Evolutionary conservation across 1,139 yeast genomes (phyloP).

Genomic region (Yamadazyma taylorii): DNA sequence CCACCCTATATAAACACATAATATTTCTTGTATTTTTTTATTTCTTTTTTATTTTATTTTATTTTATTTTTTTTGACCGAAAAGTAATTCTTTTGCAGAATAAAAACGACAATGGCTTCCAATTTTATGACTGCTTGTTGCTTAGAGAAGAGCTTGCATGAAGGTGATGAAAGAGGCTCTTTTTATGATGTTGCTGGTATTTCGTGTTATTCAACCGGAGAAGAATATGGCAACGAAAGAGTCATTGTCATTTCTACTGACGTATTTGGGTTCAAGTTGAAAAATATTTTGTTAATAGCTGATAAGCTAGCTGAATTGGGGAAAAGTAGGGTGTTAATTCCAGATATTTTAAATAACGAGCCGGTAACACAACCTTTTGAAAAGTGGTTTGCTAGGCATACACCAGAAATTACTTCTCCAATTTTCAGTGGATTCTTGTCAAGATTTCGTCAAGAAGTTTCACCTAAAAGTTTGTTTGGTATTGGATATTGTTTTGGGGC

Average conservation of each 20-base stretch:
- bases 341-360: conserved; percentile 71
- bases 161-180: conserved; percentile 51
- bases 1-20: too few species aligned
- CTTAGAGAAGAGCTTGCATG: conserved; percentile 41
- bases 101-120: conserved; percentile 44
- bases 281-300: conserved; percentile 63
- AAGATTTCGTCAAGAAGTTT: conserved; percentile 39
- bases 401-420: conserved; percentile 42
- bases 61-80: too few species aligned
- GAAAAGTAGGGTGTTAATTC: conserved; percentile 68
- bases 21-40: too few species aligned
- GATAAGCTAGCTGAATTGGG: conserved; percentile 60
- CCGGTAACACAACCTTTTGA: conserved; percentile 28
- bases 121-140: conserved; percentile 56
- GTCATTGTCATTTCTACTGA: conserved; percentile 67
- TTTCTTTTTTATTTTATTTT: too few species aligned
- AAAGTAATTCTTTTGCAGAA: too few species aligned
- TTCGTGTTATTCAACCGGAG: conserved; percentile 58
- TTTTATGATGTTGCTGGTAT: conserved; percentile 44
- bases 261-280: conserved; percentile 58
- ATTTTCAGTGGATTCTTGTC: conserved; percentile 43
- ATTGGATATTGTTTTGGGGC: conserved; percentile 90
- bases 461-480: conserved; percentile 55
- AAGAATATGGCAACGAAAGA: conserved; percentile 37
- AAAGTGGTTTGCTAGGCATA: conserved; percentile 58